Evolutionary conservation across 495 filamentous ascomycete genomes (phyloP).

Genomic region (Hypomontagnella monticulosa): DNA sequence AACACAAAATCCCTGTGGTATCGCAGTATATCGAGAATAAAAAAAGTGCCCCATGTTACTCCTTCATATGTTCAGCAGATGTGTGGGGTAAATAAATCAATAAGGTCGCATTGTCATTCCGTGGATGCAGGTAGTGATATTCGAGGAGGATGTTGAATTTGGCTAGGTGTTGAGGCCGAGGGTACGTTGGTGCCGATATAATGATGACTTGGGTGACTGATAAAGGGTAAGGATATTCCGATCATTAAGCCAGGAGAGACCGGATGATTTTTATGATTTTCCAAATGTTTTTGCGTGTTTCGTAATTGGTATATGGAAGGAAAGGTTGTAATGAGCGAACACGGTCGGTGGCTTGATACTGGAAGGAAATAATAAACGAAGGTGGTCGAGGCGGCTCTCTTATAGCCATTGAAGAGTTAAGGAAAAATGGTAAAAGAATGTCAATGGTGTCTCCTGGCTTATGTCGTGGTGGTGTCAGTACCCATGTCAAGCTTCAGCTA

Average conservation of each 20-base stretch:
- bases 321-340: slow-evolving; percentile 48
- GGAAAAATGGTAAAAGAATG: slow-evolving; percentile 35
- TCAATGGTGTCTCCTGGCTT: slow-evolving; percentile 34
- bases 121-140: neutral
- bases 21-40: slow-evolving; percentile 42
- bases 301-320: slow-evolving; percentile 23
- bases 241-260: slow-evolving; percentile 29
- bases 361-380: slow-evolving; percentile 45
- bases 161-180: slow-evolving; percentile 7
- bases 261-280: slow-evolving; percentile 23
- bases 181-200: neutral
- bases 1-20: slow-evolving; percentile 37
- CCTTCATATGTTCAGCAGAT: slow-evolving; percentile 19
- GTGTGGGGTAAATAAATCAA: slow-evolving; percentile 9
- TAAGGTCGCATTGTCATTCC: slow-evolving; percentile 1
- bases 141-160: slow-evolving; percentile 1
- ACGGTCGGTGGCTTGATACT: slow-evolving; percentile 38
- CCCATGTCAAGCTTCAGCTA: slow-evolving; percentile 18
- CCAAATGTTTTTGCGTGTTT: slow-evolving; percentile 32
- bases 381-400: slow-evolving; percentile 14
- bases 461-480: slow-evolving; percentile 16
- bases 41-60: slow-evolving; percentile 22
- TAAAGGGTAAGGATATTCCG: slow-evolving; percentile 1
- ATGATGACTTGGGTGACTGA: slow-evolving; percentile 19
- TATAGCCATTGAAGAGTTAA: slow-evolving; percentile 8